A percentile compares a stretch with the other conserved stretches of the same genome.
These are phyloP conservation scores for Xylaria curta DNA, from an alignment of 495 filamentous ascomycete genomes.

Conservation along the genomic window DNA sequence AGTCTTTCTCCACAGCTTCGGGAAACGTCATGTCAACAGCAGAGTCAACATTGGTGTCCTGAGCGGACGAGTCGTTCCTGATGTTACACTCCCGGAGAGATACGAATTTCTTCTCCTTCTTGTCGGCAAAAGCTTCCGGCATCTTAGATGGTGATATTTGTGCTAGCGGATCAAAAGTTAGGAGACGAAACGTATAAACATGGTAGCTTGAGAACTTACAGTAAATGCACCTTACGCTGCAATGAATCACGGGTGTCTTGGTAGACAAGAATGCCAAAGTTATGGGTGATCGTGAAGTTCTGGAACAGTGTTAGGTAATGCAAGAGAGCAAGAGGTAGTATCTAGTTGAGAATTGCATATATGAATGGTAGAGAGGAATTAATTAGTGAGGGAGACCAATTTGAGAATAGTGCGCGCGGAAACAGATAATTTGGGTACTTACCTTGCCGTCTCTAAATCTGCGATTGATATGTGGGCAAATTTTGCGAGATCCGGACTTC, in stretches of 20 bases:
- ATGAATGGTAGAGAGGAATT: neutral
- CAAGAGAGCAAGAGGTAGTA: neutral
- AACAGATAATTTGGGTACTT: neutral
- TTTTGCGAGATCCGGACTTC: neutral
- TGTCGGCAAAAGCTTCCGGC: neutral
- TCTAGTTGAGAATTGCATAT: no score
- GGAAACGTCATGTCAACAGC: conserved; percentile 20
- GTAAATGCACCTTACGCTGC: neutral
- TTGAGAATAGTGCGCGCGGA: neutral
- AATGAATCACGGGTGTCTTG: neutral
- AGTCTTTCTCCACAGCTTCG: neutral
- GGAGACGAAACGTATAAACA: neutral
- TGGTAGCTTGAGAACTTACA: neutral
- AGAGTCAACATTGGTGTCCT: conserved; percentile 6
- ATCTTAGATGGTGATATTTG: neutral
- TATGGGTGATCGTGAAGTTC: neutral
- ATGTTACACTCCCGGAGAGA: neutral
- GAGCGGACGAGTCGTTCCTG: neutral
- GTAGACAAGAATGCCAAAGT: neutral
- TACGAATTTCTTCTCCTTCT: neutral
- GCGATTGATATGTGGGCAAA: neutral
- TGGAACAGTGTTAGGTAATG: neutral
- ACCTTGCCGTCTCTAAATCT: neutral
- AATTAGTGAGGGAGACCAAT: neutral
- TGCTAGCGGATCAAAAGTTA: neutral